phyloP scores from a whole-genome alignment of 179 eudicot genomes.

The Amaranthus tricolor region DNA sequence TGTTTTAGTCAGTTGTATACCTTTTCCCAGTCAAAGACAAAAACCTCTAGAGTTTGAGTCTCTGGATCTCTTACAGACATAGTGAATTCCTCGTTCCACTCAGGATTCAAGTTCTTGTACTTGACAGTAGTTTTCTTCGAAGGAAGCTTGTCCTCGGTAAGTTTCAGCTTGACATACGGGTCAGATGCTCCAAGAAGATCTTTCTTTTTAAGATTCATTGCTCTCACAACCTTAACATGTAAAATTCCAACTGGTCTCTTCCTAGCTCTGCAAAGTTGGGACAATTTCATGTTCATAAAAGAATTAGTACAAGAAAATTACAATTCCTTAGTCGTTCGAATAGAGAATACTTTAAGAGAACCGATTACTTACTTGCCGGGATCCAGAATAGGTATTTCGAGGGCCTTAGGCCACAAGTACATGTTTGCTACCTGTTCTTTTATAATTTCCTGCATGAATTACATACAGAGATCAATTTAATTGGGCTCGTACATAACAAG shows the following conservation, averaged over 20 bases:
- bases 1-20: conserved; percentile 28
- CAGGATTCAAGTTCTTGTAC: conserved; percentile 80
- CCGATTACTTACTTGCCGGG: conserved; percentile 29
- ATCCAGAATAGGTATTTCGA: conserved; percentile 43
- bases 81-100: conserved; percentile 89
- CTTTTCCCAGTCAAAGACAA: conserved; percentile 87
- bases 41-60: conserved; percentile 61
- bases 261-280: conserved; percentile 52
- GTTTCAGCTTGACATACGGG: conserved; percentile 78
- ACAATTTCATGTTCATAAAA: neutral
- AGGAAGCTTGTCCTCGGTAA: conserved; percentile 71
- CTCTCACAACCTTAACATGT: conserved; percentile 72
- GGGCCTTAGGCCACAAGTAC: conserved; percentile 49
- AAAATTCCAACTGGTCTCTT: conserved; percentile 82
- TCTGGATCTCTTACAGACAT: conserved; percentile 70
- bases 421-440: conserved; percentile 49
- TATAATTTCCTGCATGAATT: conserved; percentile 39
- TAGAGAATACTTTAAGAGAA: too few relatives aligned
- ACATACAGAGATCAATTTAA: neutral
- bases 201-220: conserved; percentile 73
- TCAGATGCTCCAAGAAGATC: conserved; percentile 80
- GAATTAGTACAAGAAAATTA: neutral
- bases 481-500: too few relatives aligned
- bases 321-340: neutral
- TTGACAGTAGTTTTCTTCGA: conserved; percentile 84